These are phyloP conservation scores for Cotoneaster glaucophyllus DNA, from an alignment of 306 rosid genomes.

Conservation along the genomic window DNA sequence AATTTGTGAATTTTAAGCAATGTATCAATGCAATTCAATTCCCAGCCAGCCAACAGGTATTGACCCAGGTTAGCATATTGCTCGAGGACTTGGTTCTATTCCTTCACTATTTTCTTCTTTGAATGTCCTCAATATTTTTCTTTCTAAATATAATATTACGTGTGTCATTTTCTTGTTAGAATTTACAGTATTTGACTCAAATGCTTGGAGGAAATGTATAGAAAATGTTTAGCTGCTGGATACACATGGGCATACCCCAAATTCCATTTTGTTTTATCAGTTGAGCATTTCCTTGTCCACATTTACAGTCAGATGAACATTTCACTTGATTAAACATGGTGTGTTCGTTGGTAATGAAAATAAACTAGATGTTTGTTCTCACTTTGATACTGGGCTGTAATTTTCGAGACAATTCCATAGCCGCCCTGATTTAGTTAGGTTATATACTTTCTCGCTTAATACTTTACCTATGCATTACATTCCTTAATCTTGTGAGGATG, in stretches of 20 bases:
- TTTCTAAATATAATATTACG: not conserved
- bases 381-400: not conserved
- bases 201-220: not conserved
- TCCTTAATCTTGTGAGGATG: too few relatives aligned
- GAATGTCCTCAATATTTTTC: not conserved
- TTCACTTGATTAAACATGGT: not conserved
- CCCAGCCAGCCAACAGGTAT: too few relatives aligned
- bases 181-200: not conserved
- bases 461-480: too few relatives aligned
- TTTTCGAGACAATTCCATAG: too few relatives aligned
- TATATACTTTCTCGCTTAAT: too few relatives aligned
- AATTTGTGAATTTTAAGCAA: too few relatives aligned
- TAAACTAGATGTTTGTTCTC: not conserved
- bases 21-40: too few relatives aligned
- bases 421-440: too few relatives aligned
- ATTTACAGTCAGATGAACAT: not conserved
- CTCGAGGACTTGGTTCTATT: conserved; percentile 36
- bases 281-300: not conserved
- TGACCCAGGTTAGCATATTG: conserved; percentile 40
- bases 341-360: not conserved
- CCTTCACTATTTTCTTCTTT: not conserved
- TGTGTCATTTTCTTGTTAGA: not conserved
- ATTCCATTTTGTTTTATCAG: not conserved
- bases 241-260: too few relatives aligned
- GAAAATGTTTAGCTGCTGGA: too few relatives aligned